Evolutionary conservation across 2,329 filamentous ascomycete species (phyloP), one percentile per base, ranked within the genome.

Genomic region (Fusarium sp.): DNA sequence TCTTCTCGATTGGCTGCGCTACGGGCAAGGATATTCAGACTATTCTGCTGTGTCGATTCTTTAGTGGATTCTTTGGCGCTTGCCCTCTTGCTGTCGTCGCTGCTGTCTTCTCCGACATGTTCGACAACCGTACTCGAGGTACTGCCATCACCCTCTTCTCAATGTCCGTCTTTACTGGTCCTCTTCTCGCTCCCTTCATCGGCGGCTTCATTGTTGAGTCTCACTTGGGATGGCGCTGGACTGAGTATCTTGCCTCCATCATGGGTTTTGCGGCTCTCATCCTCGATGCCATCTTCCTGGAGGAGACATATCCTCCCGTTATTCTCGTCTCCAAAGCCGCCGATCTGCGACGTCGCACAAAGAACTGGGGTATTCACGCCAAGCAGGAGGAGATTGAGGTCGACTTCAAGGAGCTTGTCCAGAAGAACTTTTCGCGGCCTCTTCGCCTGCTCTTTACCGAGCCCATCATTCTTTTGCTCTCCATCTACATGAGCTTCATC

Each of bases 401-500:
- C 56, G 85, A 89, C 73, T 80, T 89, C 65, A 72, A 72, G 63
- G 85, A 90, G 73, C 80, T 90, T 13, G 57, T 90, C 53, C 81
- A 78, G 69, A 88, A 88, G 83, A 88, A 88, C 78, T 86, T 88
- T 67, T 81, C 80, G n/a, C 83, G 88, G 43, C 87, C 88, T 9
- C 73, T 90, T 68, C 82, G 84, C 44, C 82, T 91, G 62, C 81
- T 92, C 10, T 83, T 89, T 57, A 80, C 81, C 31, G 88, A 91
- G 73, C 88, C 89, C 52, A 90, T 92, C 51, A 87, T 92, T 51
- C 79, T 85, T 1, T 76, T 88, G 9, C 76, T 92, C 19, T 89
- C 87, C 33, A 78, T 91, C 51, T 92, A 92, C 76, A 89, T 88
- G 79, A 84, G 87, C 37, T 92, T 92, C 75, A 87, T 90, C 73